These are phyloP conservation scores for Hypoxylon cercidicola DNA, from an alignment of 495 filamentous ascomycete species.

Conservation along the genomic window DNA sequence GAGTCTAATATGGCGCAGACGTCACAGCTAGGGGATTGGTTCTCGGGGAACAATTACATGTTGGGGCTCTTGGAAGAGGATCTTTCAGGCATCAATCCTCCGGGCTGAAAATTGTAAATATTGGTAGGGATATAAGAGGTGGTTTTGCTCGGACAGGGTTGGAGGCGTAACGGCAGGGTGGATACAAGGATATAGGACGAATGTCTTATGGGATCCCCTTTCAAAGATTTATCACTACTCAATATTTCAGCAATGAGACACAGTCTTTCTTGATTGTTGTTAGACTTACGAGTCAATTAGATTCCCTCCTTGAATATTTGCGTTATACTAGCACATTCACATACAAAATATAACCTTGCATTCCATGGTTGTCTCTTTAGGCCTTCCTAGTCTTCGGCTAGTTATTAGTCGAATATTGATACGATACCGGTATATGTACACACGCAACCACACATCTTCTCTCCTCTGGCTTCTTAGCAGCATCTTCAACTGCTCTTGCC, in stretches of 20 bases:
- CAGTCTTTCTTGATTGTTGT: too few species aligned
- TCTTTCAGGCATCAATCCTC: conserved; percentile 61
- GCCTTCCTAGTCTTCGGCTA: conserved; percentile 10
- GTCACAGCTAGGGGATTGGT: conserved; percentile 71
- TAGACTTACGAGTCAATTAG: too few species aligned
- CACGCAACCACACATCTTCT: conserved; percentile 37
- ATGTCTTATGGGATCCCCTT: background rate
- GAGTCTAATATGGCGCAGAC: conserved; percentile 49
- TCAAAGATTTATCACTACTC: background rate
- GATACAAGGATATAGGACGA: background rate
- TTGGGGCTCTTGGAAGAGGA: conserved; percentile 72
- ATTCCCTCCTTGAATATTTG: too few species aligned
- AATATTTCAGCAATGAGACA: too few species aligned
- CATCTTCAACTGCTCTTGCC: conserved; percentile 38
- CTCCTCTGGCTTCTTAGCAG: conserved; percentile 36
- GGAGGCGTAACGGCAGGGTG: background rate
- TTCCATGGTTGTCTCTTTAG: conserved; percentile 12
- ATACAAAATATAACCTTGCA: background rate
- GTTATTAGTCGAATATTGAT: conserved; percentile 15
- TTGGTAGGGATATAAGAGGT: background rate
- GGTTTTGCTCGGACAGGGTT: conserved; percentile 33
- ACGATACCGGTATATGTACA: conserved; percentile 33
- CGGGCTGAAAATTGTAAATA: conserved; percentile 46
- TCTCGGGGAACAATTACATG: conserved; percentile 72
- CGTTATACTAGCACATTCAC: too few species aligned